phyloP scores from a whole-genome alignment of 1,139 yeast species.

The Candida sp. region DNA sequence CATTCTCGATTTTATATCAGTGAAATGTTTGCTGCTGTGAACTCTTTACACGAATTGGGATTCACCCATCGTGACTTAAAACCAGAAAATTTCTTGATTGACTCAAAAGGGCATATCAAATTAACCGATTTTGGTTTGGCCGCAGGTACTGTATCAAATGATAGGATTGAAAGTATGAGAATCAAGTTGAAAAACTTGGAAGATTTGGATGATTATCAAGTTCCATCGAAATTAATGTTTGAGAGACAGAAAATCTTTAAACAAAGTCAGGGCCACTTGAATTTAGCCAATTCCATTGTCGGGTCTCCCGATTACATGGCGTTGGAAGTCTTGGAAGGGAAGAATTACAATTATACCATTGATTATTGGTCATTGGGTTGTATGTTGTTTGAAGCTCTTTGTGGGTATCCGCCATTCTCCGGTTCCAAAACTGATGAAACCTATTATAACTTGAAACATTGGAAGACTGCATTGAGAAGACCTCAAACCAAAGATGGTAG shows the following conservation, averaged over 20 bases:
- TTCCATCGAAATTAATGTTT: constrained; percentile 71
- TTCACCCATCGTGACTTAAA: constrained; percentile 96
- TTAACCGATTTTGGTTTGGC: constrained; percentile 98
- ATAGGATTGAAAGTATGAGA: constrained; percentile 91
- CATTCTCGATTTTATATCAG: constrained; percentile 94
- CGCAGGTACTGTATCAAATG: constrained; percentile 92
- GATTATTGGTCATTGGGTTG: constrained; percentile 99
- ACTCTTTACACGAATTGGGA: constrained; percentile 91
- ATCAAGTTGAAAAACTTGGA: constrained; percentile 78
- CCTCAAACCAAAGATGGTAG: constrained; percentile 93
- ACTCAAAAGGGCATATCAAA: constrained; percentile 92
- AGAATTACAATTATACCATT: constrained; percentile 90
- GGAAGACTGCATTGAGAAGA: constrained; percentile 85
- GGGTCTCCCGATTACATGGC: constrained; percentile 99
- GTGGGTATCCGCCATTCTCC: constrained; percentile 96
- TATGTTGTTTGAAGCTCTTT: constrained; percentile 84
- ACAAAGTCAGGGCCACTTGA: constrained; percentile 56
- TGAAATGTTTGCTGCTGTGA: constrained; percentile 95
- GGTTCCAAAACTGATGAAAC: constrained; percentile 95
- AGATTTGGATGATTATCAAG: constrained; percentile 57
- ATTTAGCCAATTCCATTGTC: constrained; percentile 91
- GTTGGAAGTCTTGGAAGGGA: constrained; percentile 91
- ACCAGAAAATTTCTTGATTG: constrained; percentile 96
- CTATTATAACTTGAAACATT: constrained; percentile 86
- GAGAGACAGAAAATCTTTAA: constrained; percentile 88